A percentile compares a stretch with the other conserved stretches of the same genome.
These are phyloP conservation scores for Elaeis guineensis DNA, from an alignment of 176 grass and related monocot genomes.

Conservation along the genomic window DNA sequence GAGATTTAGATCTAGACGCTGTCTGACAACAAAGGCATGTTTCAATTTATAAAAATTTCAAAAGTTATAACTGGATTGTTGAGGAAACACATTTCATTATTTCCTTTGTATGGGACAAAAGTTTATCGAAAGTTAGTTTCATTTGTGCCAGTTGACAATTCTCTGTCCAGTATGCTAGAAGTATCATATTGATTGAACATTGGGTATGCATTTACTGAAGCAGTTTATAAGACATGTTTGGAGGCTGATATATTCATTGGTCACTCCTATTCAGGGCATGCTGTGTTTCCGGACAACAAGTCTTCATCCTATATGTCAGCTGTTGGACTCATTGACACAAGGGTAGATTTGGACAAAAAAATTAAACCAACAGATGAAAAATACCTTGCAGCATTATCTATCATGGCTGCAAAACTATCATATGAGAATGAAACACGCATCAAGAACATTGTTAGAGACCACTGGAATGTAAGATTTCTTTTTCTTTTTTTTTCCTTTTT, in stretches of 20 bases:
- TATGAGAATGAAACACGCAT: constrained; percentile 65
- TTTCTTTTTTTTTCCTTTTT: not conserved
- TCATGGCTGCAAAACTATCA: constrained; percentile 70
- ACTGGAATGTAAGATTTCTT: constrained; percentile 39
- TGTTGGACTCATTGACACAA: constrained; percentile 45
- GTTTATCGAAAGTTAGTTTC: too few relatives aligned
- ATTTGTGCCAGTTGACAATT: too few relatives aligned
- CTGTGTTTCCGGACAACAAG: constrained; percentile 34
- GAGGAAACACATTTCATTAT: too few relatives aligned
- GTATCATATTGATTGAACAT: too few relatives aligned
- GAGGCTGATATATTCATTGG: too few relatives aligned
- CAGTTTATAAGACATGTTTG: not conserved
- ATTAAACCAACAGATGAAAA: constrained; percentile 31
- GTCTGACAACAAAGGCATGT: too few relatives aligned
- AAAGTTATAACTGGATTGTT: too few relatives aligned
- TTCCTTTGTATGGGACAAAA: too few relatives aligned
- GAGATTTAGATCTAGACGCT: too few relatives aligned
- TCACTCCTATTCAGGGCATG: constrained; percentile 28
- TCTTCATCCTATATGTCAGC: constrained; percentile 42
- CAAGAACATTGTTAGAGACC: constrained; percentile 19
- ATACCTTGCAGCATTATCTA: constrained; percentile 59
- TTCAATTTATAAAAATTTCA: too few relatives aligned
- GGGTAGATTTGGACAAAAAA: constrained; percentile 56
- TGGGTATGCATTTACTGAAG: not conserved
- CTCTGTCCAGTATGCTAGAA: too few relatives aligned